Percentiles rank a stretch among this genome's conserved stretches.
These are phyloP conservation scores for Alternaria panax DNA, from an alignment of 2,329 filamentous ascomycete species.

Conservation along the genomic window DNA sequence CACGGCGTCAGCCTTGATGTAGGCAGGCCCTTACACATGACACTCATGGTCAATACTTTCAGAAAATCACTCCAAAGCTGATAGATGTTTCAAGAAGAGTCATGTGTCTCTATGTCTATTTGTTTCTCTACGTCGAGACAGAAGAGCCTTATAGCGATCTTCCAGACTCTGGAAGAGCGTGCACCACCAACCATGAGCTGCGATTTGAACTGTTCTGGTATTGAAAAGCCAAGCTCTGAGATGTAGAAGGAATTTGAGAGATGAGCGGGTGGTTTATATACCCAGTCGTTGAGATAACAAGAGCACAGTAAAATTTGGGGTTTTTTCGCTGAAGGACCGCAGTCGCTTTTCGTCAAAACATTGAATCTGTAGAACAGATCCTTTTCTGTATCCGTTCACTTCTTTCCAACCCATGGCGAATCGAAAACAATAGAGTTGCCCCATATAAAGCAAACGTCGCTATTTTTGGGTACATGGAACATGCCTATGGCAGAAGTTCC, in stretches of 20 bases:
- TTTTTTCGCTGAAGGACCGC: no score
- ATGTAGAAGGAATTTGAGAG: neutral
- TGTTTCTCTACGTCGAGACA: neutral
- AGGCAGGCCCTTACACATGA: neutral
- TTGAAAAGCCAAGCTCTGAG: neutral
- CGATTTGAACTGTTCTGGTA: neutral
- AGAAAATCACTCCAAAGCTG: neutral
- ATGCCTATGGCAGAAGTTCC: no score
- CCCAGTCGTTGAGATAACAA: no score
- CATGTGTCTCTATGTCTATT: neutral
- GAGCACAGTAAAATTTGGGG: no score
- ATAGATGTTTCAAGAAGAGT: neutral
- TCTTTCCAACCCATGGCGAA: no score
- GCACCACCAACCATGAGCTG: neutral
- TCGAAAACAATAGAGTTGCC: no score
- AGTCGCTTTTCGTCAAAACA: no score
- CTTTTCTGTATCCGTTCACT: no score
- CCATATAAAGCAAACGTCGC: no score
- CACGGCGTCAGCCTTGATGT: neutral
- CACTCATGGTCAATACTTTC: neutral
- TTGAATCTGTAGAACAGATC: neutral
- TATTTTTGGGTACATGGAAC: no score
- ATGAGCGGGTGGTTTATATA: neutral
- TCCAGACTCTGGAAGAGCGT: neutral
- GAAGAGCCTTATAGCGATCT: neutral